Percentiles rank a stretch among this genome's conserved stretches.
Evolutionary conservation across 2,329 filamentous ascomycete genomes (phyloP).

Genomic region (Coniochaeta ligniaria): DNA sequence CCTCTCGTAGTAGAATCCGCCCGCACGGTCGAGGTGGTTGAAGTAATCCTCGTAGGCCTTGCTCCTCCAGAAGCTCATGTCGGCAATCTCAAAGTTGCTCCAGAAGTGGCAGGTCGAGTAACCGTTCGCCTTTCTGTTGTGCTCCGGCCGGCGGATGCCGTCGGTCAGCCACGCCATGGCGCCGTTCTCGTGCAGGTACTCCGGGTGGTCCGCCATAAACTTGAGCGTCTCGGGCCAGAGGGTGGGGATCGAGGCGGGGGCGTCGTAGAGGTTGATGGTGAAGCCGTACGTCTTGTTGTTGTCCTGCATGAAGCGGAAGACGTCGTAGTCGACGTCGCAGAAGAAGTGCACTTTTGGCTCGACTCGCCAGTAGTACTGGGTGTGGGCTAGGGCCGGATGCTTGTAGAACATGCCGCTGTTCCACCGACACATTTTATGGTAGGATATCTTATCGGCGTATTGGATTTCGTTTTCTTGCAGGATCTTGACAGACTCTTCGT

Average conservation of each 20-base stretch:
- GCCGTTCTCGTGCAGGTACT: slow-evolving; percentile 76
- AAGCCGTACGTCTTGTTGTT: slow-evolving; percentile 99
- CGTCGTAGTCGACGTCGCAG: slow-evolving; percentile 96
- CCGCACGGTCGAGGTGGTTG: slow-evolving; percentile 84
- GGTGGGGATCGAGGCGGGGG: slow-evolving; percentile 74
- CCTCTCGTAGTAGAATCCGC: slow-evolving; percentile 97
- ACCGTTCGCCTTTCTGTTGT: slow-evolving; percentile 75
- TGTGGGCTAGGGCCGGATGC: slow-evolving; percentile 76
- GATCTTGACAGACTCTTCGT: slow-evolving; percentile 74
- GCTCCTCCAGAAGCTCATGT: slow-evolving; percentile 88
- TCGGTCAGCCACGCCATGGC: slow-evolving; percentile 86
- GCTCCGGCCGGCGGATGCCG: slow-evolving; percentile 64
- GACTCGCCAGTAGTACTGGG: slow-evolving; percentile 95
- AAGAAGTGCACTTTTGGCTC: slow-evolving; percentile 99
- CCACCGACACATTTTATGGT: slow-evolving; percentile 99
- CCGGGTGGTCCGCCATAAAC: slow-evolving; percentile 78
- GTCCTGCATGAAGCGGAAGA: slow-evolving; percentile 97
- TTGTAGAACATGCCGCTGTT: slow-evolving; percentile 98
- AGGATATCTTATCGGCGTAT: slow-evolving; percentile 82
- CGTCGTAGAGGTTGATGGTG: slow-evolving; percentile 95
- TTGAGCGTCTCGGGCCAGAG: slow-evolving; percentile 95
- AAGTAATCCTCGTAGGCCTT: slow-evolving; percentile 93
- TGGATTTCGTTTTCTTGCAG: slow-evolving; percentile 81
- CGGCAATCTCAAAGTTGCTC: slow-evolving; percentile 96
- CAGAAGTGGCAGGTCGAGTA: slow-evolving; percentile 99